Evolutionary conservation across 192 early-diverging fungal species (phyloP).

Genomic region (Entomortierella chlamydospora): DNA sequence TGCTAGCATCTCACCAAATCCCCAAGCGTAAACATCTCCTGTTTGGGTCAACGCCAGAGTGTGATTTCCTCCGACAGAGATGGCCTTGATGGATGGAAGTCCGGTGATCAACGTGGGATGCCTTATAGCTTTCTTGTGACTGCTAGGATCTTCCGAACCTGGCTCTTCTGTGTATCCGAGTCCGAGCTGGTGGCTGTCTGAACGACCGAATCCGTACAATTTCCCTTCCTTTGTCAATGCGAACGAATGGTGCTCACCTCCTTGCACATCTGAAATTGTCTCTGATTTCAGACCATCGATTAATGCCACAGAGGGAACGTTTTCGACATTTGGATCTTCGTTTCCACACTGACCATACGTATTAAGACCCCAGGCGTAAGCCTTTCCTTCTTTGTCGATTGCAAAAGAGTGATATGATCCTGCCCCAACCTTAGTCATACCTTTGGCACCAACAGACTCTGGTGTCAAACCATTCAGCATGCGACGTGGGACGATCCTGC

Average conservation of each 20-base stretch:
- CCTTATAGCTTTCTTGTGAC: slow-evolving; percentile 69
- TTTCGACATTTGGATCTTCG: slow-evolving; percentile 49
- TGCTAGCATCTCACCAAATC: slow-evolving; percentile 88
- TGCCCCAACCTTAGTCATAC: slow-evolving; percentile 74
- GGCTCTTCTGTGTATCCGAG: slow-evolving; percentile 58
- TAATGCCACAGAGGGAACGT: slow-evolving; percentile 65
- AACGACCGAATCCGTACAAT: slow-evolving; percentile 87
- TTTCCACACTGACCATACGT: slow-evolving; percentile 89
- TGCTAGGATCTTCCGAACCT: slow-evolving; percentile 34
- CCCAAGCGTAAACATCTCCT: slow-evolving; percentile 85
- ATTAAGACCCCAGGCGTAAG: slow-evolving; percentile 92
- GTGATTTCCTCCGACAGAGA: slow-evolving; percentile 74
- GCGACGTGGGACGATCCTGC: slow-evolving; percentile 79
- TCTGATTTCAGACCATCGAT: slow-evolving; percentile 64
- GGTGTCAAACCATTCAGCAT: slow-evolving; percentile 72
- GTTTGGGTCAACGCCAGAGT: slow-evolving; percentile 66
- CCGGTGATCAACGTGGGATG: slow-evolving; percentile 66
- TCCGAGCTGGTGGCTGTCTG: slow-evolving; percentile 87
- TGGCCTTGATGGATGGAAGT: slow-evolving; percentile 49
- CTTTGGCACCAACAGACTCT: slow-evolving; percentile 63
- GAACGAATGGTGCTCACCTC: slow-evolving; percentile 89
- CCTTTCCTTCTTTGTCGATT: slow-evolving; percentile 70
- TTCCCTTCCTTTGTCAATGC: slow-evolving; percentile 79
- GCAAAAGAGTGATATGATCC: slow-evolving; percentile 90
- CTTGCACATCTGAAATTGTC: slow-evolving; percentile 71